Evolutionary conservation across 73 alveolate genomes (phyloP).

Genomic region (Tetrahymena malaccensis): DNA sequence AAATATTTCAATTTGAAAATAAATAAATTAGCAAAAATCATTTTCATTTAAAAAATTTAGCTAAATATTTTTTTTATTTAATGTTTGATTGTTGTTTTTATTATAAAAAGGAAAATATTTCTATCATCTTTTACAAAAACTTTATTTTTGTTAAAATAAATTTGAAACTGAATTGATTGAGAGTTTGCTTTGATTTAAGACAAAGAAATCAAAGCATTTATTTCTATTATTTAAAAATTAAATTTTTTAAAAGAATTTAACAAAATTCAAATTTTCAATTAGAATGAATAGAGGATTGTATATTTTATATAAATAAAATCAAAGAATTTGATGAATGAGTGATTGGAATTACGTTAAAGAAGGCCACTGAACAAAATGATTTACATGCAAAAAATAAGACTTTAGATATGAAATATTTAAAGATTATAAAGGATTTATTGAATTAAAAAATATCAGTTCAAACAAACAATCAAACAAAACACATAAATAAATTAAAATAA

Average conservation of each 20-base stretch:
- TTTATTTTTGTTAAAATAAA: no score
- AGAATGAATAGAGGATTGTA: background rate
- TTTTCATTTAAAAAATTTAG: no score
- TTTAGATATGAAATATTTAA: background rate
- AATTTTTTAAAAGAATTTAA: background rate
- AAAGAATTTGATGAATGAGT: background rate
- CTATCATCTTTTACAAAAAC: no score
- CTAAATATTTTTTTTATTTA: no score
- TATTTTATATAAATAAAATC: background rate
- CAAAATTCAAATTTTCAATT: background rate
- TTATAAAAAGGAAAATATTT: no score
- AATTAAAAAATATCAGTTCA: background rate
- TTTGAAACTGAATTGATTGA: background rate
- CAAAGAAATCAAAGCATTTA: background rate
- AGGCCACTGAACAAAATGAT: background rate
- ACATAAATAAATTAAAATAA: background rate
- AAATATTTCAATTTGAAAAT: no score
- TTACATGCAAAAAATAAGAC: no score
- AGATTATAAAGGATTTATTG: background rate
- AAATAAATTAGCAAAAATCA: no score
- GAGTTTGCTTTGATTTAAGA: background rate
- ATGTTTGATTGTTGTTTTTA: no score
- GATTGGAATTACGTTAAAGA: background rate
- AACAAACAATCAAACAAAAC: background rate
- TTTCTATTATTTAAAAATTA: background rate